Evolutionary conservation across 148 eudicot species (phyloP), one percentile per base, ranked within the genome.

Genomic region (Salicornia ramosissima): DNA sequence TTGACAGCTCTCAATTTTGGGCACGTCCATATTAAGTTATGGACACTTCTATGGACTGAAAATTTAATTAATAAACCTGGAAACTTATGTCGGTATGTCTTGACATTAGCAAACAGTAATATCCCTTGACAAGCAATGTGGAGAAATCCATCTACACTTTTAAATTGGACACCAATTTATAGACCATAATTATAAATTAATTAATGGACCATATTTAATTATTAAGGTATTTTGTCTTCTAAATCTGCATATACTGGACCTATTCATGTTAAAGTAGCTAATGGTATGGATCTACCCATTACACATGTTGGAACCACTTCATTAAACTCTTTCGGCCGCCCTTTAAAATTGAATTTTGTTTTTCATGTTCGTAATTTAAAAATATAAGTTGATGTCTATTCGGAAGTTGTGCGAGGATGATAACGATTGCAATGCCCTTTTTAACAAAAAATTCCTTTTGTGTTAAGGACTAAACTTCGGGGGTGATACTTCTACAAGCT

Each of bases 401-500:
- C 42, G 24, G 1, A 53, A 67, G 8, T 50, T 50, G 13, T 67
- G 71, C 33, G 59, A 21, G 13, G n/a, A n/a, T n/a, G 71, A 51
- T 67, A 67, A 51, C 7, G 30, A 67, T 49, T n/a, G n/a, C n/a
- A 36, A 13, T 19, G 59, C 34, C 12, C 11, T 33, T n/a, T 33
- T 67, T 51, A 21, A 67, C 4, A n/a, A 34, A 36, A 11, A 50
- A 24, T 51, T 33, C 24, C 33, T n/a, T n/a, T 67, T 51, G 40
- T 67, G 59, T 67, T 19, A 67, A 67, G 71, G 71, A 67, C 15
- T 36, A 51, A 13, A 51, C 26, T 31, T 16, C 71, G 59, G 46
- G 71, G 59, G 71, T 21, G 57, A 34, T 67, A 13, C 70, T 67
- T 49, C 70, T 49, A 28, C 58, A 18, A 28, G 70, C 58, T 47